Conservation (phyloP, 257 asterid species). For the Solanum bukasovii region DNA sequence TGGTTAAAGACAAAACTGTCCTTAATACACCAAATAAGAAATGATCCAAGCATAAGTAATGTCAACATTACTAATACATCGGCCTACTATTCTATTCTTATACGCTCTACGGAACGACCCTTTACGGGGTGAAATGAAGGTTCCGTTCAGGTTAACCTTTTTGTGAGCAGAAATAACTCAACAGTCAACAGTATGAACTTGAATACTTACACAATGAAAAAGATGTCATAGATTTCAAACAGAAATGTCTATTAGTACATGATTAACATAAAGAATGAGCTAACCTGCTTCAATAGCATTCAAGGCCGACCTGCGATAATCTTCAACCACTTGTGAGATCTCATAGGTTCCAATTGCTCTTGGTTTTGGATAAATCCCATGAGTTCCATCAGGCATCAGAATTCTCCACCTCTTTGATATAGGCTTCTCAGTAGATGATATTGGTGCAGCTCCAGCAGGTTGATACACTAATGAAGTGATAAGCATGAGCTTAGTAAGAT, state of each 20-base stretch:
- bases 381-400: conserved; percentile 65
- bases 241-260: neutral
- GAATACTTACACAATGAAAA: neutral
- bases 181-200: neutral
- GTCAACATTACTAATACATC: neutral
- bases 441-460: conserved; percentile 62
- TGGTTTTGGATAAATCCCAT: conserved; percentile 62
- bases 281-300: conserved; percentile 91
- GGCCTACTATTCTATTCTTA: neutral
- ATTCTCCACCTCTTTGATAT: conserved; percentile 94
- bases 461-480: conserved; percentile 48
- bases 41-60: neutral
- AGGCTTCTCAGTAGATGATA: conserved; percentile 77
- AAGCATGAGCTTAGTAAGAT: neutral
- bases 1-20: neutral
- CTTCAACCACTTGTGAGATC: conserved; percentile 45
- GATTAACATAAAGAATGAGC: neutral
- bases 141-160: neutral
- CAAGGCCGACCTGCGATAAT: conserved; percentile 75
- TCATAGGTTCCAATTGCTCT: conserved; percentile 41
- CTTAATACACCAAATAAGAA: neutral
- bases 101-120: neutral
- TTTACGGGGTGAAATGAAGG: neutral
- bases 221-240: neutral
- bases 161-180: neutral